Percentiles rank a stretch among this genome's conserved stretches.
Evolutionary conservation across 306 rosid genomes (phyloP).

Genomic region (Cajanus cajan): DNA sequence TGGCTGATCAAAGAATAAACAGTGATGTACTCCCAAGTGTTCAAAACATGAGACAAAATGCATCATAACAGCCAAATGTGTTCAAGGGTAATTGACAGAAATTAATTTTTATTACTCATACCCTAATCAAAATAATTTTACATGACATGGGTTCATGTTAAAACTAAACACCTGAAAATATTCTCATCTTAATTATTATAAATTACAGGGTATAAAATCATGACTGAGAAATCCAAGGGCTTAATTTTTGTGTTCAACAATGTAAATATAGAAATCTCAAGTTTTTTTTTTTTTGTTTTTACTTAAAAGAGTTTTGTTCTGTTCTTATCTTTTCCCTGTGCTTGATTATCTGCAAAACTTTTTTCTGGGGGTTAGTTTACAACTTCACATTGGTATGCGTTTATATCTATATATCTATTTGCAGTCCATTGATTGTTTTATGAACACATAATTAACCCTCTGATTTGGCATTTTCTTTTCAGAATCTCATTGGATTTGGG

Average conservation of each 20-base stretch:
- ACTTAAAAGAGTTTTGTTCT: not conserved
- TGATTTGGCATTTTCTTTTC: not conserved
- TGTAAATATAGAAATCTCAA: not conserved
- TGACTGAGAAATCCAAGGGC: no score
- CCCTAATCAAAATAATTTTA: not conserved
- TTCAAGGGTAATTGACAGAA: not conserved
- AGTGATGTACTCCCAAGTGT: not conserved
- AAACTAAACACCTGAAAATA: not conserved
- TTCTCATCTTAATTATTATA: not conserved
- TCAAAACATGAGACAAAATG: not conserved
- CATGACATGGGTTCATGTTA: not conserved
- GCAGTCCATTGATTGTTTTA: no score
- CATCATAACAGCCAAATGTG: not conserved
- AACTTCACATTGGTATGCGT: not conserved
- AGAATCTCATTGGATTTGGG: not conserved
- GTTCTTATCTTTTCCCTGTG: not conserved
- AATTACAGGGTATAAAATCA: not conserved
- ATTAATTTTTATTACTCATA: not conserved
- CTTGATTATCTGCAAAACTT: not conserved
- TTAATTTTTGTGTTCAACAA: not conserved
- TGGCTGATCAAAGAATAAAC: not conserved
- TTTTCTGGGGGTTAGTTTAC: not conserved
- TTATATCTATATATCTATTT: not conserved
- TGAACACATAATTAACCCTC: not conserved
- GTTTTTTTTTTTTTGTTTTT: not conserved